phyloP scores from a whole-genome alignment of 805 yeast genomes.

The Kurtzmaniella cleridarum region DNA sequence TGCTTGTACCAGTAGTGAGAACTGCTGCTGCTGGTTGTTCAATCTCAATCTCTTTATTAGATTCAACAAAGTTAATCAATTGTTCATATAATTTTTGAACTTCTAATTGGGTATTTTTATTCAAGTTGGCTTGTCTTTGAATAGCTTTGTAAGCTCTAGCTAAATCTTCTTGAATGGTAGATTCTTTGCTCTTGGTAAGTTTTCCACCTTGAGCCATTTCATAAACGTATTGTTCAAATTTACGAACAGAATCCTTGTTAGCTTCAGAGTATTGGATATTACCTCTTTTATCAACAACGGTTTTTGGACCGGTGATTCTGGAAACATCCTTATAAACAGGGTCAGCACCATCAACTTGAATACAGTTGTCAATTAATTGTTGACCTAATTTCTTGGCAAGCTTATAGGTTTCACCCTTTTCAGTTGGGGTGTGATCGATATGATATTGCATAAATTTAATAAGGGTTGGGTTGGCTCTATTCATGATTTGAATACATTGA shows the following conservation, averaged over 20 bases:
- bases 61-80: conserved; percentile 61
- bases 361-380: conserved; percentile 93
- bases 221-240: conserved; percentile 89
- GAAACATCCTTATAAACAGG: conserved; percentile 96
- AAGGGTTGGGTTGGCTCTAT: conserved; percentile 89
- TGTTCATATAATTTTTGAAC: conserved; percentile 68
- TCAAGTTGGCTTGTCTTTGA: conserved; percentile 63
- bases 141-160: conserved; percentile 78
- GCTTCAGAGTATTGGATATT: conserved; percentile 78
- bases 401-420: conserved; percentile 87
- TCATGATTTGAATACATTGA: conserved; percentile 96
- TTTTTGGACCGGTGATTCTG: conserved; percentile 92
- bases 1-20: conserved; percentile 42
- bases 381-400: conserved; percentile 87
- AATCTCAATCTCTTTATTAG: conserved; percentile 66
- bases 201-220: conserved; percentile 96
- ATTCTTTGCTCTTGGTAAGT: conserved; percentile 63
- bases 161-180: conserved; percentile 80
- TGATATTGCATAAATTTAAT: conserved; percentile 94
- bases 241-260: conserved; percentile 86
- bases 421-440: conserved; percentile 74
- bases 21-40: conserved; percentile 54
- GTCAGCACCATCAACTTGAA: conserved; percentile 68
- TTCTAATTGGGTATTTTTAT: conserved; percentile 58
- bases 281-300: conserved; percentile 84